Percentiles rank a stretch among this genome's conserved stretches.
These are phyloP conservation scores for Oryza longistaminata DNA, from an alignment of 176 grass and related monocot species.

Conservation along the genomic window DNA sequence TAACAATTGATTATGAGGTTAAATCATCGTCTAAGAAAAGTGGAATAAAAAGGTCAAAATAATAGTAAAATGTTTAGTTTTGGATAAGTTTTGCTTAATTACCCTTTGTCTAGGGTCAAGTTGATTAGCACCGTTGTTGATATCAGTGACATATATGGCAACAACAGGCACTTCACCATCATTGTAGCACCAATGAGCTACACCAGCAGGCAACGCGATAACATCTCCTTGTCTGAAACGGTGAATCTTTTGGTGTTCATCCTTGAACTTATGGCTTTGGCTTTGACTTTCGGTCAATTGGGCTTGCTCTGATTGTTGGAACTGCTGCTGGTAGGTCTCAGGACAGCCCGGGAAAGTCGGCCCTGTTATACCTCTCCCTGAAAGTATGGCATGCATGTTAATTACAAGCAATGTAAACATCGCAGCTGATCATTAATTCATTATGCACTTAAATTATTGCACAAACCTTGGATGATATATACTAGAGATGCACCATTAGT, in stretches of 20 bases:
- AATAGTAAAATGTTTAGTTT: background rate
- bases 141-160: constrained; percentile 37
- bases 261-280: constrained; percentile 29
- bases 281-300: constrained; percentile 2
- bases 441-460: background rate
- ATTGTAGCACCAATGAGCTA: constrained; percentile 52
- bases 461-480: constrained; percentile 43
- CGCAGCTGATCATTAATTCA: background rate
- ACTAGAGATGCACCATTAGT: constrained; percentile 25
- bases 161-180: constrained; percentile 46
- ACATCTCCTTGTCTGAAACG: constrained; percentile 47
- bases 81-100: background rate
- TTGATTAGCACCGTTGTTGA: constrained; percentile 45
- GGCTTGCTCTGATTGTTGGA: constrained; percentile 22
- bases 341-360: constrained; percentile 33
- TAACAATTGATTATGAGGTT: background rate
- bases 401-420: background rate
- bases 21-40: background rate
- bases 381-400: background rate
- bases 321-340: constrained; percentile 41
- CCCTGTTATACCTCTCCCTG: constrained; percentile 43
- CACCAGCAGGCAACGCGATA: constrained; percentile 42
- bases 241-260: constrained; percentile 52
- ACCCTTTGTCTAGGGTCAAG: constrained; percentile 40
- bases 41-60: background rate